These are phyloP conservation scores for Furcasterigmium furcatum DNA, from an alignment of 2,329 filamentous ascomycete species.

Conservation along the genomic window DNA sequence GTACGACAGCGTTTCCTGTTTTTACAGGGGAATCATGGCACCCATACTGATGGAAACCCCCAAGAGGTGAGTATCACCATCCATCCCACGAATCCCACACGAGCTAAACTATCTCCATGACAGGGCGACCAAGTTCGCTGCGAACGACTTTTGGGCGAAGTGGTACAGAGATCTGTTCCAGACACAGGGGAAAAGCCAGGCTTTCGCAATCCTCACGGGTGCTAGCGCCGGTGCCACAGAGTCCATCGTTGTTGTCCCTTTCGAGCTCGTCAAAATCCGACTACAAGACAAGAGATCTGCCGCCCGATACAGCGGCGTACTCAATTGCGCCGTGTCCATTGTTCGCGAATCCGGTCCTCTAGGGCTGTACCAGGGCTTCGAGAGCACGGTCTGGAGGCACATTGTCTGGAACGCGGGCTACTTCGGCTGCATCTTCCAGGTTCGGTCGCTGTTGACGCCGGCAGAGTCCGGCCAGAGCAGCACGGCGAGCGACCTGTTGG, in stretches of 20 bases:
- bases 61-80: no score
- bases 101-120: no score
- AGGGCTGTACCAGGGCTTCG: conserved; percentile 93
- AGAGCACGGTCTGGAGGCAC: conserved; percentile 96
- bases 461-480: conserved; percentile 77
- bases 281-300: conserved; percentile 94
- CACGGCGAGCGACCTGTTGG: conserved; percentile 83
- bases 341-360: conserved; percentile 78
- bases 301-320: conserved; percentile 78
- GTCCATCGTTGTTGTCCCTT: conserved; percentile 94
- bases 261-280: conserved; percentile 97
- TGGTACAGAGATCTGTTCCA: conserved; percentile 88
- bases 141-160: conserved; percentile 97
- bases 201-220: conserved; percentile 86
- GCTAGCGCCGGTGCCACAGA: conserved; percentile 94
- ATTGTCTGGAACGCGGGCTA: conserved; percentile 88
- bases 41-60: conserved; percentile 95
- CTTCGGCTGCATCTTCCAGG: conserved; percentile 98
- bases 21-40: conserved; percentile 93
- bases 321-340: conserved; percentile 80
- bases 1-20: no score
- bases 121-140: conserved; percentile 97
- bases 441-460: conserved; percentile 77
- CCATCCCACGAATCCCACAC: no score
- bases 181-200: conserved; percentile 83